Evolutionary conservation across 2,329 filamentous ascomycete genomes (phyloP), one percentile per base, ranked within the genome.

Genomic region (Fusarium sp.): DNA sequence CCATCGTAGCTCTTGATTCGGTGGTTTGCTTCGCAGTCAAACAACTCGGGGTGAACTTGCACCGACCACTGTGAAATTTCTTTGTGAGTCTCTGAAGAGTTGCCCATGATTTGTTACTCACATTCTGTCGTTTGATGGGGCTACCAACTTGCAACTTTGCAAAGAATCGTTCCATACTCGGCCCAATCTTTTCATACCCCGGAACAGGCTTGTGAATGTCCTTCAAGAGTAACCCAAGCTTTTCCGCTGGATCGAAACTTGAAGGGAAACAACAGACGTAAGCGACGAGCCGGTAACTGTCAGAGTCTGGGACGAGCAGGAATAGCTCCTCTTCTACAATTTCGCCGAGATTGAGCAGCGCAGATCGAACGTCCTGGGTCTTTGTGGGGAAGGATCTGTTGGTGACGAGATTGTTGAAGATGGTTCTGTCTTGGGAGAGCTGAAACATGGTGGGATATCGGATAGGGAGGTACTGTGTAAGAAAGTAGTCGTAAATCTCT

Each of bases 101-200:
- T n/a, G 2, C 2, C 10, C 35, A 0, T 25, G 4, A 16, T 20
- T 20, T 31, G 18, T 6, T 29, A 14, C 56, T 63, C 71, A 88
- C 88, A 36, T 90, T 90, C 6, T 85, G 79, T n/a, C 88, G 79
- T 77, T 87, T 88, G 2, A 85, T 85, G 56, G 80, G 82, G 77
- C 84, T 88, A 0, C 87, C 88, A 1, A 85, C 85, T 50, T 86
- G 82, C 0, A 90, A 61, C 57, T 83, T 84, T 4, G 77, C 74
- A 69, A 90, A 90, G 77, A 87, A 89, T 7, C 84, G 82, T 78
- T 90, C 88, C 87, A 90, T 89, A 68, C 87, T 89, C 0, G 81
- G 75, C 0, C 85, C 87, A 31, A 90, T 89, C 80, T 86, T 89
- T 18, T 88, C 85, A 64, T 89, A 90, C 1, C 82, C 82, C 0